Conservation (phyloP, 768 basidiomycete species). For the Daedalea quercina region DNA sequence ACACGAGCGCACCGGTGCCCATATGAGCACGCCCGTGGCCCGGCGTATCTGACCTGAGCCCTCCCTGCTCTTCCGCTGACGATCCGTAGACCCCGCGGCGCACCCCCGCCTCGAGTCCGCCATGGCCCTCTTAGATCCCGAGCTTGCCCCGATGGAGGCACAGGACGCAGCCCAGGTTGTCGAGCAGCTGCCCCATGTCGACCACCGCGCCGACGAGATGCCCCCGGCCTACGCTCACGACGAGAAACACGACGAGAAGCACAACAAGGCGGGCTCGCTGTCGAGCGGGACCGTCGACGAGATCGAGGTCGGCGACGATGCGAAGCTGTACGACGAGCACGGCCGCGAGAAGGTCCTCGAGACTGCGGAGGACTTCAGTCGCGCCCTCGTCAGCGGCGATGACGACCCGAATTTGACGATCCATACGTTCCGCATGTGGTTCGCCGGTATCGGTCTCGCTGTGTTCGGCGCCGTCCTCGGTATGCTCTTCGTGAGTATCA, state of each 20-base stretch:
- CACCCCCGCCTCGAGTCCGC: neutral
- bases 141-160: constrained; percentile 1
- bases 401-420: neutral
- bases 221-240: neutral
- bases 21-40: neutral
- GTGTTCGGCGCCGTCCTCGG: constrained; percentile 5
- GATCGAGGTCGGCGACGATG: neutral
- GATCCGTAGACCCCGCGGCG: neutral
- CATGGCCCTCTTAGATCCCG: constrained; percentile 1
- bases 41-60: neutral
- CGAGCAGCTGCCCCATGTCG: neutral
- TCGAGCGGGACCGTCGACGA: neutral
- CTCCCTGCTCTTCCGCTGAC: neutral
- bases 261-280: neutral
- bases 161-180: neutral
- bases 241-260: neutral
- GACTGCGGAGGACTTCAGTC: constrained; percentile 2
- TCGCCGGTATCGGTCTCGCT: constrained; percentile 1
- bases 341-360: constrained; percentile 2
- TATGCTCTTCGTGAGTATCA: constrained; percentile 1
- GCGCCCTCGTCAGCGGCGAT: neutral
- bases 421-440: constrained; percentile 5
- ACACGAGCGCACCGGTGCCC: neutral
- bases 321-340: neutral
- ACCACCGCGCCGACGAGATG: neutral